A percentile compares a stretch with the other conserved stretches of the same genome.
Conservation (phyloP, 257 asterid genomes). For the Capsicum pubescens region DNA sequence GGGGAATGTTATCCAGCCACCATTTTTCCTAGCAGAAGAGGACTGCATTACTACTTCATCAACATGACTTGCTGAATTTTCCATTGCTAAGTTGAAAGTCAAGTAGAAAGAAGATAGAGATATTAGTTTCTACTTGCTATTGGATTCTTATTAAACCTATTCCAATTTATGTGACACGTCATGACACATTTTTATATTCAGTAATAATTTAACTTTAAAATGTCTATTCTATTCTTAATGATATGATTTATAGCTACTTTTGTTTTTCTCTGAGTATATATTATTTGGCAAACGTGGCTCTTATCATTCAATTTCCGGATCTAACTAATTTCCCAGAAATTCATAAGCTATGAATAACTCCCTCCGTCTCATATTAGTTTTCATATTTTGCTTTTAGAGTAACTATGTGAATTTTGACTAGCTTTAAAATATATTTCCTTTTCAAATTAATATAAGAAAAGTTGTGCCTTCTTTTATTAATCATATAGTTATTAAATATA, state of each 20-base stretch:
- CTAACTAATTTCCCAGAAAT: neutral
- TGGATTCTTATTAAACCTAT: neutral
- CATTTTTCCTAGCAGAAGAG: constrained; percentile 28
- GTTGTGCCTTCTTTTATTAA: neutral
- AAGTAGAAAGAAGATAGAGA: neutral
- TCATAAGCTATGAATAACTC: neutral
- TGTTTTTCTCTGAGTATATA: neutral
- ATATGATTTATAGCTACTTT: too few species aligned
- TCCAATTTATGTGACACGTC: too few species aligned
- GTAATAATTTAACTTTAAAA: neutral
- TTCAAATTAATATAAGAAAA: neutral
- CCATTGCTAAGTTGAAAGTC: constrained; percentile 3
- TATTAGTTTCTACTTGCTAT: neutral
- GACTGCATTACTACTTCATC: constrained; percentile 20
- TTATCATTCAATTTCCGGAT: neutral
- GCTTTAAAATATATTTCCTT: neutral
- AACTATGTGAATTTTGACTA: neutral
- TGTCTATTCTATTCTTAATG: too few species aligned
- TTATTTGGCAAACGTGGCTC: neutral
- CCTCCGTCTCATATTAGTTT: neutral
- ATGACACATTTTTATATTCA: too few species aligned
- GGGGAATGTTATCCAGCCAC: constrained; percentile 65
- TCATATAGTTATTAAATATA: neutral
- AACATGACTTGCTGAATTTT: constrained; percentile 7
- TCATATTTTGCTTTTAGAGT: neutral